These are phyloP conservation scores for Syncephalis fuscata DNA, from an alignment of 371 early-diverging fungal species.

Conservation along the genomic window DNA sequence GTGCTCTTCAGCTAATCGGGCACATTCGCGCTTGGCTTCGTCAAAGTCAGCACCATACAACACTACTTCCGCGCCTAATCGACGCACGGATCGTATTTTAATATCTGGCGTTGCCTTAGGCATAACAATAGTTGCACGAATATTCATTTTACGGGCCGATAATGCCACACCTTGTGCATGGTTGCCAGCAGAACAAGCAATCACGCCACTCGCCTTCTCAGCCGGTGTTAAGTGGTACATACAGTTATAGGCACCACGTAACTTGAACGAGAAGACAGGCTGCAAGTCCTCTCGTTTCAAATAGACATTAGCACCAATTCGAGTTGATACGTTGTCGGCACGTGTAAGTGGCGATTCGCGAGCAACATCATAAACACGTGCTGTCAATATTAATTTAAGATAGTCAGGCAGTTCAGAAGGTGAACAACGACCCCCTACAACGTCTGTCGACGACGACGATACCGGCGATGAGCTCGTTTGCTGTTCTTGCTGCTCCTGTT, in stretches of 20 bases:
- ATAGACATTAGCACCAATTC: conserved; percentile 36
- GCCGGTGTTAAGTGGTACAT: conserved; percentile 57
- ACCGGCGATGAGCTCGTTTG: no score
- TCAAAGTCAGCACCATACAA: conserved; percentile 85
- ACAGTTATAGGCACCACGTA: conserved; percentile 91
- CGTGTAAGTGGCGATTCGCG: conserved; percentile 76
- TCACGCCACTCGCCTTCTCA: conserved; percentile 72
- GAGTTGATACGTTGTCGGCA: conserved; percentile 62
- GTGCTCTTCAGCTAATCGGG: conserved; percentile 41
- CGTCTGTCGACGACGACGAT: no score
- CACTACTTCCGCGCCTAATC: conserved; percentile 83
- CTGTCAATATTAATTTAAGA: conserved; percentile 73
- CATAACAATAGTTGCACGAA: conserved; percentile 94
- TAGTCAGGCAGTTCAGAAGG: conserved; percentile 58
- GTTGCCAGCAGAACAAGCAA: conserved; percentile 93
- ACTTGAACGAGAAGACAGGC: conserved; percentile 94
- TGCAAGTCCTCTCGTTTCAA: conserved; percentile 94
- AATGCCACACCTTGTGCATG: conserved; percentile 93
- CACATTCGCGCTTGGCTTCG: conserved; percentile 75
- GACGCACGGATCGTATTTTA: conserved; percentile 75
- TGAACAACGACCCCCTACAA: no score
- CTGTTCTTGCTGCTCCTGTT: no score
- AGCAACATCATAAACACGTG: conserved; percentile 81
- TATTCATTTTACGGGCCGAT: conserved; percentile 78
- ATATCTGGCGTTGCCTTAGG: conserved; percentile 53